phyloP scores from a whole-genome alignment of 495 filamentous ascomycete species.

The Talaromyces trachyspermus region DNA sequence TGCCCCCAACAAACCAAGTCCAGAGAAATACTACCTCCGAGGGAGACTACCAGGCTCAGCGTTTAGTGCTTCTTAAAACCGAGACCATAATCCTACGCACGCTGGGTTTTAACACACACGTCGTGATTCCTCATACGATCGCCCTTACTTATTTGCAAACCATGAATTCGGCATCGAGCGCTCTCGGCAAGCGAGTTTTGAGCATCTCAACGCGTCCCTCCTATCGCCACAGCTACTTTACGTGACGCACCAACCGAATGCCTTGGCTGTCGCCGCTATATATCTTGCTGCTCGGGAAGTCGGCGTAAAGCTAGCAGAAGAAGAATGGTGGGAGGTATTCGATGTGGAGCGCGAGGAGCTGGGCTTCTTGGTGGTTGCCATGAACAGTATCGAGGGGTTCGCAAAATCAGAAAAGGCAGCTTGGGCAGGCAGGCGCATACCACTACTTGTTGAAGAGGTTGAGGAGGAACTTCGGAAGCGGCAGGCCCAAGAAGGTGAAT shows the following conservation, averaged over 20 bases:
- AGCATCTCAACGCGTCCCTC: conserved; percentile 74
- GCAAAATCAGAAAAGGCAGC: conserved; percentile 43
- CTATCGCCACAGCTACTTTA: conserved; percentile 85
- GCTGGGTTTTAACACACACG: conserved; percentile 75
- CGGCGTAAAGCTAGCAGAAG: conserved; percentile 66
- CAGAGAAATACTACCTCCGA: conserved; percentile 66
- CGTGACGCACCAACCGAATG: conserved; percentile 81
- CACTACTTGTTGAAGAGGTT: conserved; percentile 45
- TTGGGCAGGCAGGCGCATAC: conserved; percentile 36
- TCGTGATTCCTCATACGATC: conserved; percentile 78
- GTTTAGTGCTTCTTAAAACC: conserved; percentile 53
- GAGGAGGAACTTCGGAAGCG: conserved; percentile 54
- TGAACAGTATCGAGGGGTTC: conserved; percentile 74
- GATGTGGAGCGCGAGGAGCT: conserved; percentile 95
- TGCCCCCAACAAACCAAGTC: conserved; percentile 29
- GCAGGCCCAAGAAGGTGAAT: conserved; percentile 45
- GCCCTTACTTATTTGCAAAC: conserved; percentile 90
- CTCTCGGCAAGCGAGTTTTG: conserved; percentile 56
- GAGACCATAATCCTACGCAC: conserved; percentile 70
- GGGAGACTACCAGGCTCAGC: conserved; percentile 54
- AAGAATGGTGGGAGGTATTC: conserved; percentile 96
- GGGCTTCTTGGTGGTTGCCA: conserved; percentile 82
- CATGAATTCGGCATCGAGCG: conserved; percentile 49
- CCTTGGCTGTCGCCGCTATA: conserved; percentile 78
- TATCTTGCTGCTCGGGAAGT: conserved; percentile 82